A percentile compares a stretch with the other conserved stretches of the same genome.
Conservation (phyloP, 257 asterid genomes). For the Petunia secreta region DNA sequence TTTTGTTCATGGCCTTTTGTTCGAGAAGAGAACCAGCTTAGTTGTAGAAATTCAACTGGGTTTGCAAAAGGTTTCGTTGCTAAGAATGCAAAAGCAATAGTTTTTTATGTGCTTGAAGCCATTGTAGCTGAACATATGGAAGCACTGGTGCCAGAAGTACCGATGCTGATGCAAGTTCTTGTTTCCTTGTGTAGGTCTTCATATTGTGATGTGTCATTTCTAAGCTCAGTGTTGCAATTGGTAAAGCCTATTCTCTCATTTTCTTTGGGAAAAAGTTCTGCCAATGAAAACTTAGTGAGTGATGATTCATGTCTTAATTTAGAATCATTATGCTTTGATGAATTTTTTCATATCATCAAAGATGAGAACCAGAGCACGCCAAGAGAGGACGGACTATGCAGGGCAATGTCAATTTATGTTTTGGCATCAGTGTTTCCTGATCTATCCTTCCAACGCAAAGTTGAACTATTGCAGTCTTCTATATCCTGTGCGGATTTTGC, state of each 20-base stretch:
- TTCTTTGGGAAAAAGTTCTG: slow-evolving; percentile 70
- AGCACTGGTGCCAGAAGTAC: slow-evolving; percentile 85
- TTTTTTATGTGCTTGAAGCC: slow-evolving; percentile 86
- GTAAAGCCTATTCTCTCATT: slow-evolving; percentile 78
- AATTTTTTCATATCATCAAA: slow-evolving; percentile 61
- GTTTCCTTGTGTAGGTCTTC: slow-evolving; percentile 71
- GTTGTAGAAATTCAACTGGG: slow-evolving; percentile 42
- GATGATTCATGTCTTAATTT: slow-evolving; percentile 64
- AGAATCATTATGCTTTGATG: slow-evolving; percentile 88
- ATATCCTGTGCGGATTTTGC: slow-evolving; percentile 74
- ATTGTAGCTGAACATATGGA: slow-evolving; percentile 88
- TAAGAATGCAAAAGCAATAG: slow-evolving; percentile 89
- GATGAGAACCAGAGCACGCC: slow-evolving; percentile 39
- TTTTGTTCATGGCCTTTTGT: slow-evolving; percentile 87
- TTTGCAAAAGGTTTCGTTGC: slow-evolving; percentile 80
- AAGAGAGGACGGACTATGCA: slow-evolving; percentile 50
- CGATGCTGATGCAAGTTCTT: slow-evolving; percentile 76
- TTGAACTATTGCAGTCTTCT: slow-evolving; percentile 58
- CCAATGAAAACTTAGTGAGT: slow-evolving; percentile 52
- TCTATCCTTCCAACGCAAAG: slow-evolving; percentile 64
- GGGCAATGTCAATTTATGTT: slow-evolving; percentile 71
- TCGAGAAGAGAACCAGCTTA: slow-evolving; percentile 44
- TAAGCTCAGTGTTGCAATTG: slow-evolving; percentile 67
- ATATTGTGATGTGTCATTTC: slow-evolving; percentile 85
- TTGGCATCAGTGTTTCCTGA: slow-evolving; percentile 76